Conservation (phyloP, 331 rosid species). For the Malus hybrid region DNA sequence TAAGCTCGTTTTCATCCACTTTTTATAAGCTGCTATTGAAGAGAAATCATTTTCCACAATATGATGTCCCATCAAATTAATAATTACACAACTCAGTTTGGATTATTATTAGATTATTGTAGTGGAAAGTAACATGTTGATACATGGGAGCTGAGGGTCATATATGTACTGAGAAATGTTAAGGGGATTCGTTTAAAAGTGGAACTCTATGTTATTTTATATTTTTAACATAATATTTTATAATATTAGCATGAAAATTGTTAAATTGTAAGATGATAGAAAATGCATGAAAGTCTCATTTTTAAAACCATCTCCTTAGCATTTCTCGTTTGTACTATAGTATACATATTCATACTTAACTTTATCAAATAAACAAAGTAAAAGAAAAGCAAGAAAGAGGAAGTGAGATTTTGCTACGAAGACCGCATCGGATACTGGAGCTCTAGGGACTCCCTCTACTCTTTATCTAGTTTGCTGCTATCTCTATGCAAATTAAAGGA, state of each 20-base stretch:
- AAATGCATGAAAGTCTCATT: accelerated
- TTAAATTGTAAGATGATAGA: too few species aligned
- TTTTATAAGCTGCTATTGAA: not conserved
- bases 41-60: not conserved
- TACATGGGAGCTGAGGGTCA: not conserved
- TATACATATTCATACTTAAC: too few species aligned
- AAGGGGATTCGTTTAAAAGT: too few species aligned
- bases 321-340: too few species aligned
- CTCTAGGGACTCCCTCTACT: conserved; percentile 79
- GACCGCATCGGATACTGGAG: conserved; percentile 53
- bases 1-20: not conserved
- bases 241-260: too few species aligned
- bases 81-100: not conserved
- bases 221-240: too few species aligned
- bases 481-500: conserved; percentile 27
- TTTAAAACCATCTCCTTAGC: too few species aligned
- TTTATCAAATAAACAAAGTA: not conserved
- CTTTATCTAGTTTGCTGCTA: conserved; percentile 9
- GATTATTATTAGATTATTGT: not conserved
- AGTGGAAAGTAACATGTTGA: not conserved
- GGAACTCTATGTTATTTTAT: accelerated
- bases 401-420: conserved; percentile 59
- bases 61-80: conserved; percentile 16
- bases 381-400: conserved; percentile 6
- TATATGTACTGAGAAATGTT: too few species aligned